Conservation (phyloP, 306 rosid genomes). For the Styphnolobium japonicum region DNA sequence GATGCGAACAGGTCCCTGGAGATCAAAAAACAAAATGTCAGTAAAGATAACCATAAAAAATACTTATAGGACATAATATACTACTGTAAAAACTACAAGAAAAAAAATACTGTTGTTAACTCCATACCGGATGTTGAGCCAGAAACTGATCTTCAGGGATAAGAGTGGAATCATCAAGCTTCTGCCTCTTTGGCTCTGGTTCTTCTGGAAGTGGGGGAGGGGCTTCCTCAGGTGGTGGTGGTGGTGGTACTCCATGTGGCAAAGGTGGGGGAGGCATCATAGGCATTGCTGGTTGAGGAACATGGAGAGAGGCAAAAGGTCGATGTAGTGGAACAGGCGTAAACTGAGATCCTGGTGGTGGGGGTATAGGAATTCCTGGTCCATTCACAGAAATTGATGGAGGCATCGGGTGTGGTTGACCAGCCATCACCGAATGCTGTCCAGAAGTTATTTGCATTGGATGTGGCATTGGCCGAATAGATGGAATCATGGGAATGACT, state of each 20-base stretch:
- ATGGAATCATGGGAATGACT: constrained; percentile 55
- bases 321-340: constrained; percentile 57
- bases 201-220: constrained; percentile 96
- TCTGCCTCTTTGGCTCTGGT: constrained; percentile 93
- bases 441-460: constrained; percentile 66
- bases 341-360: constrained; percentile 92
- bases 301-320: constrained; percentile 55
- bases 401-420: constrained; percentile 64
- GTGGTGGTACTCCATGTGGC: constrained; percentile 88
- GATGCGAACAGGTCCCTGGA: constrained; percentile 75
- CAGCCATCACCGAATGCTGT: constrained; percentile 56
- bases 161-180: constrained; percentile 80
- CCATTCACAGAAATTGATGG: constrained; percentile 55
- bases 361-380: constrained; percentile 66
- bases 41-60: neutral
- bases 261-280: constrained; percentile 88
- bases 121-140: constrained; percentile 78
- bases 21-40: constrained; percentile 11
- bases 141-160: constrained; percentile 87
- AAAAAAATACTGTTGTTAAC: neutral
- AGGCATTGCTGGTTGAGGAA: constrained; percentile 59
- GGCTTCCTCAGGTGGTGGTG: constrained; percentile 95
- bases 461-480: constrained; percentile 63
- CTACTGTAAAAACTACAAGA: neutral
- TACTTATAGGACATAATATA: neutral